Conservation (phyloP, 148 eudicot genomes). For the Cornus florida region DNA sequence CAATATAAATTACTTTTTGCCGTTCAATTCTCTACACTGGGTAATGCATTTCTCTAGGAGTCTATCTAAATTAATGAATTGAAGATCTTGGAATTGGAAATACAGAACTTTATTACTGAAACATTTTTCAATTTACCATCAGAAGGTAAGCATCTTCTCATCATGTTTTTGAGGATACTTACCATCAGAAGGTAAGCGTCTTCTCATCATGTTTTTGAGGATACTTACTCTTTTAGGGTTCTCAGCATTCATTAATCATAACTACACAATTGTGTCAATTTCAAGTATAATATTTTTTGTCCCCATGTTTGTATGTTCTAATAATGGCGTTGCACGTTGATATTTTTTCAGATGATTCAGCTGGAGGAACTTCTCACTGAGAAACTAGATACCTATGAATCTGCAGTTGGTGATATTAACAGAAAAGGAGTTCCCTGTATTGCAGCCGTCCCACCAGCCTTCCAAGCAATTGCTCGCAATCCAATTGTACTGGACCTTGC, state of each 20-base stretch:
- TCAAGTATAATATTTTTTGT: neutral
- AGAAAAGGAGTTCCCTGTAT: conserved; percentile 64
- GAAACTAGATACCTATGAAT: conserved; percentile 71
- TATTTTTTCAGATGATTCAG: conserved; percentile 24
- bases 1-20: neutral
- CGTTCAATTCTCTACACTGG: neutral
- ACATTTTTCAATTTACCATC: neutral
- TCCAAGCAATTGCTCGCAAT: conserved; percentile 70
- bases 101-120: neutral
- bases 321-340: conserved; percentile 1
- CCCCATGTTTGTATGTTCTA: neutral
- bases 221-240: neutral
- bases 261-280: neutral
- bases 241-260: neutral
- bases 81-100: neutral
- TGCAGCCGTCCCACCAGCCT: conserved; percentile 73
- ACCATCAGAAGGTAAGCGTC: no score
- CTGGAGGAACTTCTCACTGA: conserved; percentile 68
- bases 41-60: no score
- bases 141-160: neutral
- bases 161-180: neutral
- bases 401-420: conserved; percentile 68
- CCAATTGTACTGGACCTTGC: conserved; percentile 89
- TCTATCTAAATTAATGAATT: no score
- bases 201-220: neutral